phyloP scores from a whole-genome alignment of 768 basidiomycete genomes.

The Lentinus brumalis region DNA sequence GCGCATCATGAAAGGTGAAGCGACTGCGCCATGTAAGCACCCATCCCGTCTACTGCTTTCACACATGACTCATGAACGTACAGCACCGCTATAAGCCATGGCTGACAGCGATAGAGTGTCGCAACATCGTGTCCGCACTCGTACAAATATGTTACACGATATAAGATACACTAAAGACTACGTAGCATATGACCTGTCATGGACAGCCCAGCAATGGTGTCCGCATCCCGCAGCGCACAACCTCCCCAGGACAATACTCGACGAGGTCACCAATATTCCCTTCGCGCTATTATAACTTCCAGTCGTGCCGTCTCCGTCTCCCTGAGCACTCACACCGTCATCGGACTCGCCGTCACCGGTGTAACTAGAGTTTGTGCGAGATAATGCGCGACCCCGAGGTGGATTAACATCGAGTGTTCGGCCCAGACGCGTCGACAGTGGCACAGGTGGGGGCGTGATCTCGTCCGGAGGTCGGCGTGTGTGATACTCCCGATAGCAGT shows the following conservation, averaged over 20 bases:
- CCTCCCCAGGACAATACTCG: constrained; percentile 47
- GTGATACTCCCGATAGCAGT: constrained; percentile 74
- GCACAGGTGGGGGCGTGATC: constrained; percentile 9
- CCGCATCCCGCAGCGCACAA: constrained; percentile 82
- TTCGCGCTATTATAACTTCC: constrained; percentile 13
- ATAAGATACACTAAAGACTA: background rate
- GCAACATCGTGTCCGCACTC: too few relatives aligned
- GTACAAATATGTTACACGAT: background rate
- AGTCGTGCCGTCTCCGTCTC: constrained; percentile 17
- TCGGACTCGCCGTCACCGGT: constrained; percentile 26
- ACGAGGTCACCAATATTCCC: constrained; percentile 4
- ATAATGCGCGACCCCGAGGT: constrained; percentile 14
- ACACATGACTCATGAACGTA: too few relatives aligned
- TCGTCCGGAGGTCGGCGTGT: constrained; percentile 43
- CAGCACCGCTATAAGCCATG: too few relatives aligned
- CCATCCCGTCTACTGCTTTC: too few relatives aligned
- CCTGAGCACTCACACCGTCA: constrained; percentile 22
- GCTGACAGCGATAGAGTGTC: too few relatives aligned
- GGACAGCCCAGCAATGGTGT: constrained; percentile 54
- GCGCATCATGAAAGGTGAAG: too few relatives aligned
- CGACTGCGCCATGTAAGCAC: too few relatives aligned
- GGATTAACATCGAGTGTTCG: constrained; percentile 28
- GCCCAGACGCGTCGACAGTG: constrained; percentile 13
- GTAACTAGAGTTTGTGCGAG: constrained; percentile 9
- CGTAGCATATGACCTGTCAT: constrained; percentile 3